phyloP scores from a whole-genome alignment of 805 yeast genomes.

The Cyberlindnera nakhonratchasimensis region DNA sequence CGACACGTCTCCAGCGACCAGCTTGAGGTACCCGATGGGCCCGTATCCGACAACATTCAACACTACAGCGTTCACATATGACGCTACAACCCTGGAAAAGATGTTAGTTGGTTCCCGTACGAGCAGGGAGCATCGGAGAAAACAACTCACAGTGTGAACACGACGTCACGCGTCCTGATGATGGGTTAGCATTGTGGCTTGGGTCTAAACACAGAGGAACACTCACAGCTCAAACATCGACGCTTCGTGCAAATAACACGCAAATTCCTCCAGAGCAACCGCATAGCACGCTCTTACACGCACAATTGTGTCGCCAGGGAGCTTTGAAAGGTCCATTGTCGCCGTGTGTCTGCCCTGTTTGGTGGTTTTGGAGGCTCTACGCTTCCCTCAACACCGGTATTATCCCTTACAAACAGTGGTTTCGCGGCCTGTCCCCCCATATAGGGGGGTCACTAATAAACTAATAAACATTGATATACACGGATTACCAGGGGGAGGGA shows the following conservation, averaged over 20 bases:
- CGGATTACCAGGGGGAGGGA: no score
- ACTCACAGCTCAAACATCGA: slow-evolving; percentile 10
- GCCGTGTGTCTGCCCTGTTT: no score
- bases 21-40: slow-evolving; percentile 28
- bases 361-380: no score
- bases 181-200: slow-evolving; percentile 1
- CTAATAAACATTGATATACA: no score
- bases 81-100: slow-evolving; percentile 6
- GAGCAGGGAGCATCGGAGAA: background rate
- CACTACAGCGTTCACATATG: slow-evolving; percentile 5
- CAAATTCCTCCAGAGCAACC: background rate
- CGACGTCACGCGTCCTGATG: slow-evolving; percentile 8
- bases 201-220: background rate
- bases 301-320: no score
- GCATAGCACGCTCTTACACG: background rate
- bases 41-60: slow-evolving; percentile 39
- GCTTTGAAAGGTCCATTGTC: no score
- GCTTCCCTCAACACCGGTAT: no score
- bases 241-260: slow-evolving; percentile 3
- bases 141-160: slow-evolving; percentile 6
- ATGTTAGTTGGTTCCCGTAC: background rate
- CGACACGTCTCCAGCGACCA: slow-evolving; percentile 7
- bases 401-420: no score
- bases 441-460: no score
- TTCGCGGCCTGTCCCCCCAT: no score